Evolutionary conservation across 495 filamentous ascomycete species (phyloP).

Genomic region (Podospora comata): DNA sequence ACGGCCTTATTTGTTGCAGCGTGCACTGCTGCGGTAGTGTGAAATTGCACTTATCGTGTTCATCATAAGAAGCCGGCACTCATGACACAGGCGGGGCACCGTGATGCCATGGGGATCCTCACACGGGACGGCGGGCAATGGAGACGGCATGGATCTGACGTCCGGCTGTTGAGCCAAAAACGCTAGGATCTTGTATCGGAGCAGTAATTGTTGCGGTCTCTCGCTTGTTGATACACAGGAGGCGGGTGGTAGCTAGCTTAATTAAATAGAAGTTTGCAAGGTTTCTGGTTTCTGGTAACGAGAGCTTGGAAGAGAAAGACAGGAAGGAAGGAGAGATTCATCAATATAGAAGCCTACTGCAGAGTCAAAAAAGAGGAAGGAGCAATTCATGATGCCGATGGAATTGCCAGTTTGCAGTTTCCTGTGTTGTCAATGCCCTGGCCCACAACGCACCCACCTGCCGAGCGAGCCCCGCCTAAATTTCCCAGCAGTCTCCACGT

Average conservation of each 20-base stretch:
- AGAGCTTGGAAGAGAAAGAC: neutral
- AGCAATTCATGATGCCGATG: constrained; percentile 12
- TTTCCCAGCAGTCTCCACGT: constrained; percentile 18
- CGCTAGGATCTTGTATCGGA: no score
- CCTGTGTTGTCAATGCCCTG: constrained; percentile 24
- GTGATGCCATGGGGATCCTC: neutral
- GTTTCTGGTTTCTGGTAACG: no score
- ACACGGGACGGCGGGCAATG: neutral
- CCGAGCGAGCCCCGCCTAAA: constrained; percentile 26
- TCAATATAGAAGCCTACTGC: neutral
- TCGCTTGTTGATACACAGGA: neutral
- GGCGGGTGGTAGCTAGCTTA: no score
- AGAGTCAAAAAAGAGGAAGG: constrained; percentile 14
- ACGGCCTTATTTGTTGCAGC: constrained; percentile 1
- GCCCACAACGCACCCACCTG: constrained; percentile 9
- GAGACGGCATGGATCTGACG: neutral
- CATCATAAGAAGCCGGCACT: neutral
- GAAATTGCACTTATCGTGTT: neutral
- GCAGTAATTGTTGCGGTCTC: neutral
- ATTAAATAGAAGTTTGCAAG: no score
- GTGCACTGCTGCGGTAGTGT: neutral
- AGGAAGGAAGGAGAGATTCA: neutral
- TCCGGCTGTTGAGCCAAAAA: neutral
- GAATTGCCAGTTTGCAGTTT: constrained; percentile 22
- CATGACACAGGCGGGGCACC: neutral